phyloP scores from a whole-genome alignment of 371 early-diverging fungal species.

The Apophysomyces sp. region DNA sequence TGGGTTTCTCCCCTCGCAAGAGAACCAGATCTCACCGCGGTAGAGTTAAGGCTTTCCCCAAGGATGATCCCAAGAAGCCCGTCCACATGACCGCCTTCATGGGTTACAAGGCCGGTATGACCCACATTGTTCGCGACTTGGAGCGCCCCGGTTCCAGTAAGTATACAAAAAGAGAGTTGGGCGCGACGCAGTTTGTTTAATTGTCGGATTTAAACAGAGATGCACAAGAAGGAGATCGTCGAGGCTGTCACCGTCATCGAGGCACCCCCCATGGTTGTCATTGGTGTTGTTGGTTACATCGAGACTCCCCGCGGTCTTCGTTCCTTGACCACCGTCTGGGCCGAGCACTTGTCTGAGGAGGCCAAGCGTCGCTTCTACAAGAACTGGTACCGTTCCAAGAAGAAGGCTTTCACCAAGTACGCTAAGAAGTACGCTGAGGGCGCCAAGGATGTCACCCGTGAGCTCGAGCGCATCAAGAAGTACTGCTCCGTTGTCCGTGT shows the following conservation, averaged over 20 bases:
- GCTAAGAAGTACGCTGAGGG: conserved; percentile 94
- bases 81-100: conserved; percentile 99
- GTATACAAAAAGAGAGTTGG: conserved; percentile 16
- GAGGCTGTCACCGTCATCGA: conserved; percentile 99
- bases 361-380: conserved; percentile 99
- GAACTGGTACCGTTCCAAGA: conserved; percentile 99
- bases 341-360: conserved; percentile 98
- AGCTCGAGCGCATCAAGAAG: conserved; percentile 98
- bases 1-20: conserved; percentile 99
- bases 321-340: conserved; percentile 98
- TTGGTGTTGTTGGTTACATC: conserved; percentile 99
- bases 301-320: conserved; percentile 98
- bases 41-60: conserved; percentile 98
- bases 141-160: conserved; percentile 96
- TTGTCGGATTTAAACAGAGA: conserved; percentile 54
- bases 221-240: conserved; percentile 99
- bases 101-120: conserved; percentile 99
- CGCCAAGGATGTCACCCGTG: conserved; percentile 87
- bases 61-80: conserved; percentile 95
- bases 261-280: conserved; percentile 97
- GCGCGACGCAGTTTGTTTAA: background rate
- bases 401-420: conserved; percentile 99
- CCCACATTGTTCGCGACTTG: conserved; percentile 99
- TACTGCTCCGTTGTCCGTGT: conserved; percentile 98
- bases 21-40: conserved; percentile 95